These are phyloP conservation scores for Colletotrichum spinosum DNA, from an alignment of 2,329 filamentous ascomycete species.

Conservation along the genomic window DNA sequence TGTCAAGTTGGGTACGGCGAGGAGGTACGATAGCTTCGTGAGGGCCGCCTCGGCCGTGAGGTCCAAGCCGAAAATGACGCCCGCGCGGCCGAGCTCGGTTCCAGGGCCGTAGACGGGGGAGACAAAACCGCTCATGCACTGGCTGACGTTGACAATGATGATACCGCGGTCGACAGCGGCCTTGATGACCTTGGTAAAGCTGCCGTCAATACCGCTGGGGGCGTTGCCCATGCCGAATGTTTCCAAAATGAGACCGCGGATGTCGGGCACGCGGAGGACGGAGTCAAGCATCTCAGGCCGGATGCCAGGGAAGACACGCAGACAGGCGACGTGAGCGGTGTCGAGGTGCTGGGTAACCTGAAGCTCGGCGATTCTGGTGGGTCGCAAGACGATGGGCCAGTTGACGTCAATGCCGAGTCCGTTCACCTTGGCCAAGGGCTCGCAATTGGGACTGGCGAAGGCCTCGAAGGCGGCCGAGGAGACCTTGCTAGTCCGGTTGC, in stretches of 20 bases:
- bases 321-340: conserved; percentile 88
- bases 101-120: conserved; percentile 83
- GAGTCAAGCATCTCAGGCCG: conserved; percentile 93
- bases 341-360: conserved; percentile 80
- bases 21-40: conserved; percentile 89
- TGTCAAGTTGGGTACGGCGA: conserved; percentile 74
- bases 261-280: conserved; percentile 79
- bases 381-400: conserved; percentile 82
- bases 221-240: conserved; percentile 95
- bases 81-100: conserved; percentile 82
- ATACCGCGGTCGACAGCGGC: conserved; percentile 83
- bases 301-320: conserved; percentile 93
- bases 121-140: conserved; percentile 84
- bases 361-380: conserved; percentile 80
- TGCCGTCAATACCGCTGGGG: conserved; percentile 83
- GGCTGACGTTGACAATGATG: conserved; percentile 90
- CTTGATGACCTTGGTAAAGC: conserved; percentile 80
- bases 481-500: conserved; percentile 89
- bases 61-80: conserved; percentile 90
- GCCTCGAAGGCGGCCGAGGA: conserved; percentile 88
- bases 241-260: conserved; percentile 87
- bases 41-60: conserved; percentile 91
- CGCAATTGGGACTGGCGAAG: conserved; percentile 88
- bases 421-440: conserved; percentile 84
- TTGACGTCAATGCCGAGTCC: conserved; percentile 84